Base-by-base conservation (phyloP, 345 rosid species). In the Iberis pinnata region DNA sequence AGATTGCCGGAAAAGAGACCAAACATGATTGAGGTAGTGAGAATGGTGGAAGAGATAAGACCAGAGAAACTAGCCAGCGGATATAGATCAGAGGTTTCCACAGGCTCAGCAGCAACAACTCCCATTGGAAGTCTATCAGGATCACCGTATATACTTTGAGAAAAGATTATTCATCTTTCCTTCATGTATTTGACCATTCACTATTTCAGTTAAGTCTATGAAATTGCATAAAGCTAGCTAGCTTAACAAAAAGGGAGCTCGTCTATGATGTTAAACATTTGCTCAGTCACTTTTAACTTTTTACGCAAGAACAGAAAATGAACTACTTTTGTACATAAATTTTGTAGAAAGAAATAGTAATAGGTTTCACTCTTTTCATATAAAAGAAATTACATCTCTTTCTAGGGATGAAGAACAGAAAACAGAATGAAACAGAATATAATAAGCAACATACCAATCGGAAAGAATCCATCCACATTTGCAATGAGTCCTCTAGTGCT, bases 1-100 rank as follows among this genome's bases (percentile, higher is more conserved):
- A 83, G 83, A 60, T 65, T 79, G 56, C 92, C 92, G 0, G 97
- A 85, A 52, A 77, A 77, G 71, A 75, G 95, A 59, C 95, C 93
- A 8, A 77, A 79, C 64, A 85, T 83, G 82, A 12, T 49, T n/a
- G 81, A 88, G 14, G 80, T 81, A 13, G 81, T 74, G 33, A 78
- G 63, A 60, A 77, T 73, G 82, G 73, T 88, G 51, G 94, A 85
- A 69, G 86, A 72, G 17, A 74, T 93, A 47, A 73, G 73, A 43
- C 75, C 76, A 12, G 80, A 65, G 7, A 72, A 51, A 9, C 70
- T 70, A 44, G 63, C 84, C 12, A 45, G 75, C 0, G 82, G 67
- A 53, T 56, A 66, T 37, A 69, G 61, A 54, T 71, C 86, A 14
- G 80, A 68, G 65, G 67, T 47, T 19, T 71, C 84, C 47, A 63